Evolutionary conservation across 129 eudicot genomes (phyloP), one percentile per base, ranked within the genome.

Genomic region (Flaveria robusta): DNA sequence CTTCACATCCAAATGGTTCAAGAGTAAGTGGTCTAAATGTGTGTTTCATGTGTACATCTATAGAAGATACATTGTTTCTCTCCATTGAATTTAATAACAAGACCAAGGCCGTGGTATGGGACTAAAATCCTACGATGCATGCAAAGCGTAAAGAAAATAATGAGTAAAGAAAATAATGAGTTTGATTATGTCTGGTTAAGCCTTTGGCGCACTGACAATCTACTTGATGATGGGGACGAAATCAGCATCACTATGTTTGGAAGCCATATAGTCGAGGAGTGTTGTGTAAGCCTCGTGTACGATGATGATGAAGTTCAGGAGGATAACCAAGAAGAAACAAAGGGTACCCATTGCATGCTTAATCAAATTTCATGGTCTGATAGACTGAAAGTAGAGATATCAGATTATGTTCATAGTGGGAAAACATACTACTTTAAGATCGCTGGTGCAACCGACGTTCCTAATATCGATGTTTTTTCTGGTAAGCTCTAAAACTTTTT

Each of bases 361-460:
- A 43, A 20, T 54, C 34, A 27, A 41, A 41, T 73, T 13, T 39
- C 24, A 23, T 73, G 77, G 77, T 41, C 10, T 20, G 68, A 73
- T 16, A 56, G 68, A 56, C 10, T 54, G 52, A 29, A 22, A 12
- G 23, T 24, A 73, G 68, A 73, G 54, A 58, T 73, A 39, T 56
- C 68, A 9, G 68, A 73, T 58, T 41, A 14, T 37, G 68, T 73
- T 41, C 68, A 58, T 23, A 39, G 4, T 13, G 56, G 68, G 39
- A 73, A 19, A 43, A 73, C 56, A 43, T 73, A 73, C 56, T 8
- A 43, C 46, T 71, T 71, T 9, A 71, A 50, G 75, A 51, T 71
- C 27, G 74, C 62, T 16, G 43, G 60, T 47, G 15, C 50, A 18
- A 41, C 0, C 3, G 59, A 69, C 15, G 74, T 69, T 45, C 74